Percentiles rank a stretch among this genome's conserved stretches.
Conservation (phyloP, 257 asterid species). For the Jaltomata sinuosa region DNA sequence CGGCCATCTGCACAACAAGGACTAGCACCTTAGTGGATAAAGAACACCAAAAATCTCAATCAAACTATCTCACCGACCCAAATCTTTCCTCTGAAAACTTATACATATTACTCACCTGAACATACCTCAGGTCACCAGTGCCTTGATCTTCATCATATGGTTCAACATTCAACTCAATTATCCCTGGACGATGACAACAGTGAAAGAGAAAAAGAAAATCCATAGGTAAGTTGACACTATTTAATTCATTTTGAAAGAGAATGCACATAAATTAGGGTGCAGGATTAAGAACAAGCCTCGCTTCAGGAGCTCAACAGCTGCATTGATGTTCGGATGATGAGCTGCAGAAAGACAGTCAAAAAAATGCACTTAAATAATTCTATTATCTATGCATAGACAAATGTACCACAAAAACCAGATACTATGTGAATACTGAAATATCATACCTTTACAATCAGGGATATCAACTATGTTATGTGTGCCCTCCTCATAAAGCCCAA, state of each 20-base stretch:
- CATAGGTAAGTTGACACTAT: no score
- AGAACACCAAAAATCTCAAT: background rate
- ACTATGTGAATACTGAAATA: background rate
- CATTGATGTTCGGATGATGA: constrained; percentile 90
- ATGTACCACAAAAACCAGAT: no score
- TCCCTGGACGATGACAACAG: constrained; percentile 24
- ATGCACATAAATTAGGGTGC: background rate
- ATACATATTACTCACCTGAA: constrained; percentile 46
- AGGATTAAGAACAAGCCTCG: constrained; percentile 32
- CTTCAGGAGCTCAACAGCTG: constrained; percentile 70
- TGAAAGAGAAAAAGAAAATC: background rate
- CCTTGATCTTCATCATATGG: constrained; percentile 87
- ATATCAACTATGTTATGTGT: constrained; percentile 80
- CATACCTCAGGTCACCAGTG: constrained; percentile 87
- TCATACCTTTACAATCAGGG: constrained; percentile 78
- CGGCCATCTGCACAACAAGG: constrained; percentile 61
- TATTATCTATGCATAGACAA: background rate
- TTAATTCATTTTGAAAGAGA: background rate
- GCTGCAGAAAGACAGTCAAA: constrained; percentile 36
- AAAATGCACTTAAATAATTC: background rate
- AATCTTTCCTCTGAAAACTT: background rate
- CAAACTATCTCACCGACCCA: background rate
- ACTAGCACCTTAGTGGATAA: background rate
- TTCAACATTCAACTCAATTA: constrained; percentile 51
- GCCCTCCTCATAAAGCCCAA: constrained; percentile 86